Base-by-base conservation (phyloP, 805 yeast genomes). In the Schwanniomyces polymorphus region DNA sequence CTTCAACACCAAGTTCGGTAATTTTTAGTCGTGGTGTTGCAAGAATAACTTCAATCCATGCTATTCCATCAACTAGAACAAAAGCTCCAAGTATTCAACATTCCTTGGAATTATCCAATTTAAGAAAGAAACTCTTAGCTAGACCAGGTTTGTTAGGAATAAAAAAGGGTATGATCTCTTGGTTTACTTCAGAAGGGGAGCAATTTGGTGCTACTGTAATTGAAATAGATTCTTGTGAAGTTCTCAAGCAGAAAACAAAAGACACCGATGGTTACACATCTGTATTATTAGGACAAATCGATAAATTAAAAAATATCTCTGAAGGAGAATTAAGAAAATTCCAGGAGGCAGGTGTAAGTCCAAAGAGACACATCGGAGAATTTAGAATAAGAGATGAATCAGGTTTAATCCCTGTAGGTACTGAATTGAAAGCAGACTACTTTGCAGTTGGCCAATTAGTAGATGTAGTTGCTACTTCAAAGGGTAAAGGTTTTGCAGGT, bases 401-500 rank as follows among this genome's bases (percentile, higher is more conserved):
- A 0, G 91, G 90, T 0, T 73, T 91, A 44, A 67, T 88, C 44
- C 88, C 91, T 10, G 68, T 85, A 7, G 97, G 97, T 4, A 83
- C 91, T 2, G 82, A 84, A 58, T 69, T 94, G 46, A 80, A 73
- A 46, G 97, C 97, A 1, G 91, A 89, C 61, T 91, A 86, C 67
- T 92, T 92, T 65, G 79, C 82, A 47, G 75, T 72, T 14, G 98
- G 97, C 27, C 94, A 90, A 66, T 79, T 72, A 49, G 91, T 94
- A 25, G 99, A 94, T 64, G 72, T 90, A 44, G 79, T 82, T 63
- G 86, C 91, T 12, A 76, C 78, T 16, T 76, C 91, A 44, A 92
- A 90, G 65, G 99, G 99, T 70, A 94, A 94, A 69, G 99, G 99
- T 9, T 90, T 90, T 65, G 89, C 91, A 18, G 99, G 99, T 82